Percentiles rank a stretch among this genome's conserved stretches.
phyloP scores from a whole-genome alignment of 176 grass and related monocot species.

The maize (Zea mays) region Zm-B73-REFERENCE-NAM-5.0 NC_050097.1:88335001-88335500 shows the following conservation, averaged over 20 bases:
- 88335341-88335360: background rate
- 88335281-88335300: background rate
- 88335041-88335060: too few species aligned
- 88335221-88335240: background rate
- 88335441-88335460: conserved; percentile 22
- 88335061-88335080: background rate
- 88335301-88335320: conserved; percentile 20
- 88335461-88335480: background rate
- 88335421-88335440: conserved; percentile 1
- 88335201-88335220: background rate
- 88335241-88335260: background rate
- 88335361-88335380: background rate
- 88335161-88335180: background rate
- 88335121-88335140: background rate
- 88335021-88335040: too few species aligned
- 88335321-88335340: too few species aligned
- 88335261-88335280: background rate
- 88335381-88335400: background rate
- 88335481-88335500: background rate
- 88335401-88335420: too few species aligned
- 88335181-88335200: background rate
- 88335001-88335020: too few species aligned
- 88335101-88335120: background rate
- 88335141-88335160: background rate
- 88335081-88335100: background rate